phyloP scores from a whole-genome alignment of 148 eudicot genomes.

The Chenopodium berlandieri region DNA sequence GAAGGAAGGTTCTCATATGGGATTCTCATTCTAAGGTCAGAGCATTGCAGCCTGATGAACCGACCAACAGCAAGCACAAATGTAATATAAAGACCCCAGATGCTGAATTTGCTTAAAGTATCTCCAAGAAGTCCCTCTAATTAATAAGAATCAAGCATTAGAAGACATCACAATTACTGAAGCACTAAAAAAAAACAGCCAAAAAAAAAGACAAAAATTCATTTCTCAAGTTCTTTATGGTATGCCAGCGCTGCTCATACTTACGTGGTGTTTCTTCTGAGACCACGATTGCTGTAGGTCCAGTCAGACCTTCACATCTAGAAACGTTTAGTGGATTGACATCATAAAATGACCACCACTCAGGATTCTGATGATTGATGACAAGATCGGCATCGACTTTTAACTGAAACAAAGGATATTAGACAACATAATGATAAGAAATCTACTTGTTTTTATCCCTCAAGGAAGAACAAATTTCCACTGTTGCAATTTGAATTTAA shows the following conservation, averaged over 20 bases:
- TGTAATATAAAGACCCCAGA: conserved; percentile 98
- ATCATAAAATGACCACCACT: conserved; percentile 96
- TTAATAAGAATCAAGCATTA: conserved; percentile 14
- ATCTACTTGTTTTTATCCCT: background rate
- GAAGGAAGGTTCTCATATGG: conserved; percentile 98
- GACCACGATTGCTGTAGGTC: conserved; percentile 84
- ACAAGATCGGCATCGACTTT: conserved; percentile 75
- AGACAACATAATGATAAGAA: background rate
- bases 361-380: conserved; percentile 49
- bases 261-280: conserved; percentile 99
- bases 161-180: background rate
- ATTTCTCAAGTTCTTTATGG: background rate
- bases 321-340: conserved; percentile 40
- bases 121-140: conserved; percentile 96
- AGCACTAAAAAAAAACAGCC: conserved; percentile 18
- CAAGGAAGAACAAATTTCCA: background rate
- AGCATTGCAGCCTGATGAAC: conserved; percentile 94
- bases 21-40: conserved; percentile 96
- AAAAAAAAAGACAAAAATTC: background rate
- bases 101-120: conserved; percentile 97
- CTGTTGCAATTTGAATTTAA: background rate
- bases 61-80: conserved; percentile 98
- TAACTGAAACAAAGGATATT: conserved; percentile 29
- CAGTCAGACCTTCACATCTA: conserved; percentile 66
- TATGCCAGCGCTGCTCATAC: conserved; percentile 28